A percentile compares a stretch with the other conserved stretches of the same genome.
phyloP scores from a whole-genome alignment of 164 flowering plant species.

The Kalanchoe fedtschenkoi region DNA sequence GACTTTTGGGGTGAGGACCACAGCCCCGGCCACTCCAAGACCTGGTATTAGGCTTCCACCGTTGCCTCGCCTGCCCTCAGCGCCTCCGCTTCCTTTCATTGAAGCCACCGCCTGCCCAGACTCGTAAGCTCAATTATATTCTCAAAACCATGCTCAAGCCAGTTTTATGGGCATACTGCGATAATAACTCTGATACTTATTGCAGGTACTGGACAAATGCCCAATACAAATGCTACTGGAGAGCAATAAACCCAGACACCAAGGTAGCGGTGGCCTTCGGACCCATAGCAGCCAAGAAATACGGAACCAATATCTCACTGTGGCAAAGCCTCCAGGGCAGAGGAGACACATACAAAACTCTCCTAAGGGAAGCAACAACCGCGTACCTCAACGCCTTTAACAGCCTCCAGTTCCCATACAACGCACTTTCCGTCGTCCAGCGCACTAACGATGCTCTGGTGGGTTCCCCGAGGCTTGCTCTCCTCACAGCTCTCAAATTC shows the following conservation, averaged over 20 bases:
- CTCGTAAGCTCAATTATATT: constrained; percentile 35
- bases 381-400: constrained; percentile 84
- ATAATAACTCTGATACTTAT: not conserved
- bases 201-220: constrained; percentile 70
- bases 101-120: constrained; percentile 59
- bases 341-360: constrained; percentile 73
- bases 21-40: constrained; percentile 18
- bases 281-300: constrained; percentile 38
- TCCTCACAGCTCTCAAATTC: constrained; percentile 58
- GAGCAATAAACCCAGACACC: constrained; percentile 50
- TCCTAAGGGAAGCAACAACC: constrained; percentile 72
- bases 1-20: constrained; percentile 2
- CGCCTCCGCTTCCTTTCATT: constrained; percentile 23
- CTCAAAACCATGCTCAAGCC: not conserved
- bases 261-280: constrained; percentile 78
- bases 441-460: constrained; percentile 44
- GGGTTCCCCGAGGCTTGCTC: constrained; percentile 40
- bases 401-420: constrained; percentile 51
- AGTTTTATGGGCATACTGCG: not conserved
- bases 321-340: constrained; percentile 52
- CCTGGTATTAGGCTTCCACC: constrained; percentile 15
- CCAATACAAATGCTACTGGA: constrained; percentile 81
- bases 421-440: constrained; percentile 31
- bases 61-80: constrained; percentile 12
- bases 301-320: constrained; percentile 70